Percentiles rank a stretch among this genome's conserved stretches.
phyloP scores from a whole-genome alignment of 768 basidiomycete species.

The Mycena albidolilacea region DNA sequence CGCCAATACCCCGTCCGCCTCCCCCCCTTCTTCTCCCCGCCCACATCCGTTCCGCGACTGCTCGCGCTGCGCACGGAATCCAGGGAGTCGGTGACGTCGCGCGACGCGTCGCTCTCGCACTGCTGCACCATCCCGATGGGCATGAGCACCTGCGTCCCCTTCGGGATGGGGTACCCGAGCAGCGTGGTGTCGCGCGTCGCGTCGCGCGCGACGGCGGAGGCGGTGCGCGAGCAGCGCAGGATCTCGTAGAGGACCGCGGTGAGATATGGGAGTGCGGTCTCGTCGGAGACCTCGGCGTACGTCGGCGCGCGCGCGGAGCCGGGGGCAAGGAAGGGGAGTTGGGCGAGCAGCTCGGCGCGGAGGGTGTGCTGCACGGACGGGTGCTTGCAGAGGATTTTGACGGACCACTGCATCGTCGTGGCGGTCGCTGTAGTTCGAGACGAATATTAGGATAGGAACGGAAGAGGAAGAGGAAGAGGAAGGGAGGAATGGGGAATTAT shows the following conservation, averaged over 20 bases:
- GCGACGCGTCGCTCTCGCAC: background rate
- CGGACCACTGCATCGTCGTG: conserved; percentile 27
- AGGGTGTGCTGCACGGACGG: conserved; percentile 9
- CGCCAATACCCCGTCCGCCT: conserved; percentile 23
- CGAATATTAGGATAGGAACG: no score
- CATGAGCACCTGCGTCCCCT: conserved; percentile 22
- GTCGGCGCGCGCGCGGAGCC: conserved; percentile 3
- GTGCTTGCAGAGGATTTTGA: conserved; percentile 27
- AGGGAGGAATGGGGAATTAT: background rate
- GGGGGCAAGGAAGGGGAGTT: conserved; percentile 1
- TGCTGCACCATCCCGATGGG: conserved; percentile 19
- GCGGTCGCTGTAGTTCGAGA: conserved; percentile 17
- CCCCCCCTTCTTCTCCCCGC: background rate
- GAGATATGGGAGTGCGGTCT: conserved; percentile 11
- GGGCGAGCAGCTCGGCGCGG: conserved; percentile 9
- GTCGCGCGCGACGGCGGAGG: conserved; percentile 15
- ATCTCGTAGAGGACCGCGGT: conserved; percentile 22
- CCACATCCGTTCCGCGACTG: background rate
- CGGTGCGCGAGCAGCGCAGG: conserved; percentile 28
- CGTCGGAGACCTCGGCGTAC: conserved; percentile 13
- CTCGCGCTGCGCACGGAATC: conserved; percentile 8
- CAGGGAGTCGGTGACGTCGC: background rate
- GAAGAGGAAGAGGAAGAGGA: no score
- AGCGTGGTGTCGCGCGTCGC: conserved; percentile 28
- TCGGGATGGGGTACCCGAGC: conserved; percentile 28